Evolutionary conservation across 345 rosid species (phyloP), one percentile per base, ranked within the genome.

Genomic region (Aquilaria sinensis): DNA sequence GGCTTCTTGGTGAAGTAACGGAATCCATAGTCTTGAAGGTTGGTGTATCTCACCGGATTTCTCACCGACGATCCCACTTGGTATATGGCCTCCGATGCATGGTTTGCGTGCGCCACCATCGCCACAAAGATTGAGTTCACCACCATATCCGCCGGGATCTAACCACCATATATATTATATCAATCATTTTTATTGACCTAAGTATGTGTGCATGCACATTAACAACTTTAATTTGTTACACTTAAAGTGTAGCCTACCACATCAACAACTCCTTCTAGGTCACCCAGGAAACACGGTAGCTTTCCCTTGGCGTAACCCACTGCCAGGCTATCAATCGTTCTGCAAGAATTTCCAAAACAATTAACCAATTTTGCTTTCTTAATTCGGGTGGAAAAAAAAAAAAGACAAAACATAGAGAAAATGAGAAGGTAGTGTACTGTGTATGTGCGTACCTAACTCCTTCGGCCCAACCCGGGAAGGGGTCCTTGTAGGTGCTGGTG

Each of bases 141-240:
- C 61, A 92, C 96, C 94, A 92, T 85, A 56, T 92, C 98, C 0
- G 90, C 96, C 0, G 97, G 98, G 41, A 91, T 76, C 92, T 91
- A 64, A 3, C 4, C 43, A 37, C 7, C 43, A 37, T 37, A 37
- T 7, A 37, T 37, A 37, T 37, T 3, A 37, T 23, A 23, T 23
- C 23, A 23, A 23, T 23, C 23, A 23, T 23, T 23, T 23, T 23
- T 23, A 23, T 23, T 23, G 23, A 23, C 23, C 23, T 23, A 23
- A 23, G 23, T 23, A 23, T 23, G 23, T 23, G 23, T 23, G 23
- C 23, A 23, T 23, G 23, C 23, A 23, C 23, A 23, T 23, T 1
- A 23, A 23, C 23, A 23, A 23, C 23, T 23, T 1, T 30, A 53
- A 9, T 31, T 55, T 33, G 12, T 30, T 33, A 72, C 72, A 71